phyloP scores from a whole-genome alignment of 257 asterid species.

The Mitragyna speciosa region DNA sequence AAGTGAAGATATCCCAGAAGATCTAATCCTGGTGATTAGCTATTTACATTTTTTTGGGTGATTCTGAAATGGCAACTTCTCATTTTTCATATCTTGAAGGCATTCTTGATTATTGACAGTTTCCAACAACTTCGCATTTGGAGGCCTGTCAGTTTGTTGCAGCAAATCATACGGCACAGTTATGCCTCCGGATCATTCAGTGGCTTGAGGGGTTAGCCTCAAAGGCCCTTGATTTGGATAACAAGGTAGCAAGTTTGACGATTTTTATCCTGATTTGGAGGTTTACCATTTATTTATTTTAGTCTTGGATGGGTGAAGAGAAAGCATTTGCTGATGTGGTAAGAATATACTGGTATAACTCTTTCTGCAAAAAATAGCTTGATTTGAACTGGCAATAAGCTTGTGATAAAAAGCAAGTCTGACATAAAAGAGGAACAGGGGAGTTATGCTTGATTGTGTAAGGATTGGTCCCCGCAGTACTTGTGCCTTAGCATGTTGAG shows the following conservation, averaged over 20 bases:
- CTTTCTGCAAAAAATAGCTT: not conserved
- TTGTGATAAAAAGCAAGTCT: not conserved
- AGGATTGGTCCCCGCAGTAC: not conserved
- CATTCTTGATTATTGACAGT: conserved; percentile 45
- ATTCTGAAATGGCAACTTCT: conserved; percentile 17
- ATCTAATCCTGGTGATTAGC: conserved; percentile 65
- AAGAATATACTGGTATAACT: not conserved
- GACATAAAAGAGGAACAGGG: not conserved
- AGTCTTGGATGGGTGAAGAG: not conserved
- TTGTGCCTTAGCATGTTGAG: no score
- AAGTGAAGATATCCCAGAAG: conserved; percentile 76
- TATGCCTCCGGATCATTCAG: conserved; percentile 90
- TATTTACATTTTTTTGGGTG: conserved; percentile 8
- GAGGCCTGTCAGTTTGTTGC: conserved; percentile 86
- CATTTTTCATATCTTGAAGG: conserved; percentile 16
- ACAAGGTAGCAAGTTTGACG: conserved; percentile 52
- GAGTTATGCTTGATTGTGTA: not conserved
- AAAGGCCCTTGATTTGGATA: conserved; percentile 87
- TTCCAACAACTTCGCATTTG: conserved; percentile 88
- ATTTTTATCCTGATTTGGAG: conserved; percentile 11
- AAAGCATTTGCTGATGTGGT: not conserved
- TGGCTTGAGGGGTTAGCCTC: conserved; percentile 99
- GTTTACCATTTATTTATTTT: not conserved
- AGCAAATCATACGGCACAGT: conserved; percentile 71
- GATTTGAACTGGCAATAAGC: not conserved